These are phyloP conservation scores for Leishmania arabica DNA, from an alignment of 208 protist genomes.

Conservation along the genomic window DNA sequence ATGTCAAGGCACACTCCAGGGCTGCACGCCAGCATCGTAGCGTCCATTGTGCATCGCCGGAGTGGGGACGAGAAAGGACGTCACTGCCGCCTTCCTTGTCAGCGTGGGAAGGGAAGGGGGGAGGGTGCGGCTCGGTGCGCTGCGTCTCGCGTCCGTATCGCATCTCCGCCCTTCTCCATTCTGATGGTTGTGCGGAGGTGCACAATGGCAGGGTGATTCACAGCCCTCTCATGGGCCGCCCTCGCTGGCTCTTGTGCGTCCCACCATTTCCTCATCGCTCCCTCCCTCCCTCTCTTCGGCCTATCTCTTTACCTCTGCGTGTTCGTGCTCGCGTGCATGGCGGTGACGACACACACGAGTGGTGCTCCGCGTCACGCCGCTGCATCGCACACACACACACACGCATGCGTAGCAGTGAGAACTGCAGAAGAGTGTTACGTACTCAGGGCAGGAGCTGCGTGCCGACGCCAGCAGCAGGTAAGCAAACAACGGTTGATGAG, in stretches of 20 bases:
- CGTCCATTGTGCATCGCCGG: background rate
- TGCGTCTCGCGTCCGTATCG: background rate
- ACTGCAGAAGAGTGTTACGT: background rate
- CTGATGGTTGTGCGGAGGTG: background rate
- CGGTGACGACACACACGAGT: background rate
- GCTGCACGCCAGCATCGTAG: background rate
- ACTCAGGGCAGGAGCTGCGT: background rate
- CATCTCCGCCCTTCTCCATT: background rate
- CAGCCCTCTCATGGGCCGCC: background rate
- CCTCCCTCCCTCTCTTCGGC: background rate
- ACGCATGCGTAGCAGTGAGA: background rate
- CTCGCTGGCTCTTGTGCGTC: background rate
- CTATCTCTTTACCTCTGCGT: background rate
- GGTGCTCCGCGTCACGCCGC: background rate
- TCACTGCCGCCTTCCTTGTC: background rate
- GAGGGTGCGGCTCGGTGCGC: background rate
- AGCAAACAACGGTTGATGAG: background rate
- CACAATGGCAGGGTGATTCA: background rate
- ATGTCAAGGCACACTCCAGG: background rate
- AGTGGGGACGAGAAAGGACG: background rate
- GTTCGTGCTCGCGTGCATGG: background rate
- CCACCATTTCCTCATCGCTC: background rate
- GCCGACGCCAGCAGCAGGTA: background rate
- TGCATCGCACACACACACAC: background rate
- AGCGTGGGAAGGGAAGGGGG: background rate